phyloP scores from a whole-genome alignment of 495 filamentous ascomycete genomes.

The Podospora comata region DNA sequence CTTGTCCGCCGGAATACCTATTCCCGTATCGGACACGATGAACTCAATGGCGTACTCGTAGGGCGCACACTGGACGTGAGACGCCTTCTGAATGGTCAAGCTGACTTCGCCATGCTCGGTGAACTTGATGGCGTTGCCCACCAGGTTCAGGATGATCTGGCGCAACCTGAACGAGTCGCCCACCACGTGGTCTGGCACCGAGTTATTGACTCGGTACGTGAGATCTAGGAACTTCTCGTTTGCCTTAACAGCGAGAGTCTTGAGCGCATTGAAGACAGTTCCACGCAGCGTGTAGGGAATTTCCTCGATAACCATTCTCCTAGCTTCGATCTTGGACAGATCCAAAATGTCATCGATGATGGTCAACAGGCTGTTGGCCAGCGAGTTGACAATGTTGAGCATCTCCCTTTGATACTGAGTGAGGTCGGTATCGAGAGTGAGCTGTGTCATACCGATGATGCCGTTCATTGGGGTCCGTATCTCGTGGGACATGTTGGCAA shows the following conservation, averaged over 20 bases:
- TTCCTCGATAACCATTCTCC: constrained; percentile 99
- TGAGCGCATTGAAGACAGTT: constrained; percentile 96
- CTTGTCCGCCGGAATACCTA: constrained; percentile 95
- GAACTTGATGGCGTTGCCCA: constrained; percentile 90
- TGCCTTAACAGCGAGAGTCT: constrained; percentile 94
- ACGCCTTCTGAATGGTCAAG: constrained; percentile 79
- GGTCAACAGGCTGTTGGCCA: constrained; percentile 94
- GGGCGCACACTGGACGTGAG: constrained; percentile 53
- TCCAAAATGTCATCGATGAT: constrained; percentile 99
- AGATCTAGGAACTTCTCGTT: constrained; percentile 94
- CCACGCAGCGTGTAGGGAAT: constrained; percentile 94
- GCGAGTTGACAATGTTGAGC: constrained; percentile 97
- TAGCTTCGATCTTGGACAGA: constrained; percentile 98
- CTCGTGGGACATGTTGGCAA: constrained; percentile 99
- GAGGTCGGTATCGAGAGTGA: constrained; percentile 92
- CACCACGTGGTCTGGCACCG: constrained; percentile 93
- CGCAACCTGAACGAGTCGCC: constrained; percentile 95
- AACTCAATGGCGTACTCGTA: constrained; percentile 95
- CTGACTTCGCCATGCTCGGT: constrained; percentile 97
- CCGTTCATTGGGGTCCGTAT: constrained; percentile 92
- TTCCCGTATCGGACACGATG: constrained; percentile 94
- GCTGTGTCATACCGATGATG: constrained; percentile 93
- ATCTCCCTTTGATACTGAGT: constrained; percentile 96
- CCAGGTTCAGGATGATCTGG: constrained; percentile 86
- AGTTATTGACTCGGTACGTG: constrained; percentile 90